Conservation (phyloP, 345 rosid species). For the Xanthoceras sorbifolium region DNA sequence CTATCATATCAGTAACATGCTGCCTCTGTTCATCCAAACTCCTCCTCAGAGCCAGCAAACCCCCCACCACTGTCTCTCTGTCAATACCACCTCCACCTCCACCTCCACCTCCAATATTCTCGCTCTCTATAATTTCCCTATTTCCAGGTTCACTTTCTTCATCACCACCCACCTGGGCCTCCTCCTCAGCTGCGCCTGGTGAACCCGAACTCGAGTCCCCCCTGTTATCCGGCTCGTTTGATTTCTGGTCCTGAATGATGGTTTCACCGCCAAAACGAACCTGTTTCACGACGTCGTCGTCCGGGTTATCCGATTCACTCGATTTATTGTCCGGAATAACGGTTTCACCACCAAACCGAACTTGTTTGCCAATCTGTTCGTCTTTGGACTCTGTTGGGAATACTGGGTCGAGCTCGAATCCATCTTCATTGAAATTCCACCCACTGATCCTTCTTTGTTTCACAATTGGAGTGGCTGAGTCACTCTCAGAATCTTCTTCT, state of each 20-base stretch:
- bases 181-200: conserved; percentile 4
- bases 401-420: conserved; percentile 69
- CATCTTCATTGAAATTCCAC: conserved; percentile 85
- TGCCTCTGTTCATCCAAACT: conserved; percentile 76
- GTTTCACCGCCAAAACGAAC: conserved; percentile 40
- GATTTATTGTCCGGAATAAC: conserved; percentile 14
- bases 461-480: conserved; percentile 8
- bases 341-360: conserved; percentile 37
- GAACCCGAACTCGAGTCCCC: conserved; percentile 20
- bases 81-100: conserved; percentile 27
- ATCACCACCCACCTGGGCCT: neutral
- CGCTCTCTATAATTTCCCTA: neutral
- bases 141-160: neutral
- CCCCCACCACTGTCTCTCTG: conserved; percentile 41
- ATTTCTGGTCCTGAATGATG: conserved; percentile 17
- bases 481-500: conserved; percentile 27
- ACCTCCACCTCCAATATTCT: neutral
- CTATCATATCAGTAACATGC: conserved; percentile 47
- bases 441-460: conserved; percentile 85
- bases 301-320: conserved; percentile 16
- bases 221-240: conserved; percentile 12
- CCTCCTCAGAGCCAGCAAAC: conserved; percentile 44
- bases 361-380: conserved; percentile 21
- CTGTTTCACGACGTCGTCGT: conserved; percentile 24
- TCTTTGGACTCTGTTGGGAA: conserved; percentile 43